Evolutionary conservation across 2,329 filamentous ascomycete species (phyloP).

Genomic region (Nectriaceae sp.): DNA sequence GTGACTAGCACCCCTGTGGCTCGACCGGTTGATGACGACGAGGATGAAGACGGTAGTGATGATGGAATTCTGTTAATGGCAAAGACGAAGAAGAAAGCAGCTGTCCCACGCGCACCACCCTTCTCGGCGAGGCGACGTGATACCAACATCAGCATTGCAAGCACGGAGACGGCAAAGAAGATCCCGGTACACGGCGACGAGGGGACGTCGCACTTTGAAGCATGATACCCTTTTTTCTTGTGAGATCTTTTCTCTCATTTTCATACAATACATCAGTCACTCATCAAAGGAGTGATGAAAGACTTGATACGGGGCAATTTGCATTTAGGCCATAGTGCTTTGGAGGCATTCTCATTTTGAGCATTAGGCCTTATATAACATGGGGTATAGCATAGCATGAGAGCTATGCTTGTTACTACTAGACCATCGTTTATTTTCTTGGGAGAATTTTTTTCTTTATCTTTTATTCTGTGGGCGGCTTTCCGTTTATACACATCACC

Average conservation of each 20-base stretch:
- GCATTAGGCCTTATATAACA: constrained; percentile 12
- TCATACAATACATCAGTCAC: constrained; percentile 17
- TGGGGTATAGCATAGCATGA: constrained; percentile 11
- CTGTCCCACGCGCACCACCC: constrained; percentile 25
- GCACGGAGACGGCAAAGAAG: constrained; percentile 66
- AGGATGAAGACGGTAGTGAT: constrained; percentile 53
- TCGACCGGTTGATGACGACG: constrained; percentile 41
- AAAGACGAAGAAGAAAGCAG: constrained; percentile 49
- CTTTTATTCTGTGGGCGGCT: constrained; percentile 20
- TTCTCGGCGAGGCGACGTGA: constrained; percentile 52
- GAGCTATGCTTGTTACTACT: constrained; percentile 23
- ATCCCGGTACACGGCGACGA: constrained; percentile 41
- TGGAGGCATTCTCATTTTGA: constrained; percentile 19
- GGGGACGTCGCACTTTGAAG: constrained; percentile 26
- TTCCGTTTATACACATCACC: constrained; percentile 16
- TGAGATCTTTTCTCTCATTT: constrained; percentile 16
- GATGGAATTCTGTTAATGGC: constrained; percentile 57
- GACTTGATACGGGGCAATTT: constrained; percentile 16
- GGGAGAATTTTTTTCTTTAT: constrained; percentile 13
- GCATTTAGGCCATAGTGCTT: constrained; percentile 13
- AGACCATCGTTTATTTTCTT: constrained; percentile 20
- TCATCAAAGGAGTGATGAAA: constrained; percentile 19
- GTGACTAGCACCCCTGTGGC: constrained; percentile 30
- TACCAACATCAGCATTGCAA: constrained; percentile 62
- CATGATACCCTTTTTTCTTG: constrained; percentile 25